Conservation (phyloP, 192 early-diverging fungal genomes). For the Dispira simplex region DNA sequence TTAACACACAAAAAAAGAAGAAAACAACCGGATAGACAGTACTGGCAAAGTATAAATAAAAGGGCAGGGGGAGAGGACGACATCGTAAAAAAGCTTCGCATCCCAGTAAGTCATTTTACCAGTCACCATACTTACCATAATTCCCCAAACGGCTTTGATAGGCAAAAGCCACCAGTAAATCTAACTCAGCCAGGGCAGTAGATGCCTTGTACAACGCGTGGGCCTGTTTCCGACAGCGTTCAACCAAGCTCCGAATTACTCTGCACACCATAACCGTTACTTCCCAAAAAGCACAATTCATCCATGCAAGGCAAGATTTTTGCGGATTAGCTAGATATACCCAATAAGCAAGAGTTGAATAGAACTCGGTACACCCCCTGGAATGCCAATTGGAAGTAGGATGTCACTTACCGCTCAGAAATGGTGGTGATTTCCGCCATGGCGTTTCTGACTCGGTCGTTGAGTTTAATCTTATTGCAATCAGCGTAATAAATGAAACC, state of each 20-base stretch:
- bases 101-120: background rate
- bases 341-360: background rate
- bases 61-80: too few species aligned
- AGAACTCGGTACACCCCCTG: background rate
- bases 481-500: background rate
- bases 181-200: background rate
- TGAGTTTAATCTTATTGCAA: background rate
- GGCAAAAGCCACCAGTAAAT: background rate
- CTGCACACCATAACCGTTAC: background rate
- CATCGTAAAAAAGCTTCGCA: background rate
- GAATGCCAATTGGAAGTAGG: background rate
- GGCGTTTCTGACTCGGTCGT: background rate
- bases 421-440: background rate
- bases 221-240: background rate
- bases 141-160: background rate
- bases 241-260: too few species aligned
- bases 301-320: background rate
- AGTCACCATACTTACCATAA: background rate
- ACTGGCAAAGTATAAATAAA: too few species aligned
- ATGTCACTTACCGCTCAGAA: background rate
- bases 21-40: too few species aligned
- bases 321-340: background rate
- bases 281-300: background rate
- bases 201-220: background rate
- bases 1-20: too few species aligned